Evolutionary conservation across 116 monocot species (phyloP), one percentile per base, ranked within the genome.

Genomic region (Posidonia oceanica): DNA sequence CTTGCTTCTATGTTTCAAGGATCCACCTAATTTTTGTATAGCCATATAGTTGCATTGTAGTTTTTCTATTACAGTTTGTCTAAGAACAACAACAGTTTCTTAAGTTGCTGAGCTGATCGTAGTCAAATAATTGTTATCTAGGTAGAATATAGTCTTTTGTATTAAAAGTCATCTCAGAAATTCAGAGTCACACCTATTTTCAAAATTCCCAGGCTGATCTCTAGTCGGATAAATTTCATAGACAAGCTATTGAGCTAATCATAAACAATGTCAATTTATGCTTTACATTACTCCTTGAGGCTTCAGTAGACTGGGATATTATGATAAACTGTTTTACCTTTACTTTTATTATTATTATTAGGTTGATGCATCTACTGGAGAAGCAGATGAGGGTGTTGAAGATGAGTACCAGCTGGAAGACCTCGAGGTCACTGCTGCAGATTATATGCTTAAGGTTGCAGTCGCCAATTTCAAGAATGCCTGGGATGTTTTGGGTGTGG

Each of bases 371-470:
- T 4, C 87, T 61, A 85, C 85, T 21, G 97, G 92, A 22, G 97
- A 97, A 71, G 87, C 83, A 53, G 92, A 92, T 15, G 97, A 92
- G 36, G 97, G 92, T 61, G 89, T 97, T 36, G 97, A 92, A 72
- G 97, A 97, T 73, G 92, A 97, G 79, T 97, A 97, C 74, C 92
- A 97, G 72, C 81, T 97, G 5, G 97, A 97, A 78, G 97, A 97
- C 75, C 66, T 97, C 71, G 97, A 92, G 61, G 75, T 97, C 17
- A 66, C 82, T 42, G 73, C 89, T 36, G 85, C 89, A 66, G 97
- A 97, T 59, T 97, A 97, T 60, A 92, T 97, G 84, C 59, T 79
- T 56, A 85, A 85, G 69, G 83, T 87, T 12, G 75, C 76, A 16
- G 85, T 89, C 23, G 82, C 87, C 68, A 97, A 97, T 74, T 97